Percentiles rank a stretch among this genome's conserved stretches.
These are phyloP conservation scores for Strobilomyces dryophilus DNA, from an alignment of 768 basidiomycete genomes.

Conservation along the genomic window DNA sequence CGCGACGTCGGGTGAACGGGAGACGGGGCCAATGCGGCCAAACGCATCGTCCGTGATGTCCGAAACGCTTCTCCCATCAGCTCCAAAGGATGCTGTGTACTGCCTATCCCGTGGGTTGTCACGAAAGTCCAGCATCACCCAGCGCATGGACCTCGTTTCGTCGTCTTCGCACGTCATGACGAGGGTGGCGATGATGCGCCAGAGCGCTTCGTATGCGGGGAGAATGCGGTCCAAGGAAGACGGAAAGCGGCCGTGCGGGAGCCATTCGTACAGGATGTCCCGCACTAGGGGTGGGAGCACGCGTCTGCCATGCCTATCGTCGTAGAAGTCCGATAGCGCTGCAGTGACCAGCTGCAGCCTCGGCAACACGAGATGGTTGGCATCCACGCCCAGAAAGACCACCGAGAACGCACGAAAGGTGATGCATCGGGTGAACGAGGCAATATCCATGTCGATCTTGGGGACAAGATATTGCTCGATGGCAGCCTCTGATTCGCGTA, in stretches of 20 bases:
- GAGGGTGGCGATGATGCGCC: slow-evolving; percentile 54
- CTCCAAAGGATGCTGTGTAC: slow-evolving; percentile 10
- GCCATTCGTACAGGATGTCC: slow-evolving; percentile 35
- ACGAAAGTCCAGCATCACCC: slow-evolving; percentile 37
- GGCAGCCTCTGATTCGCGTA: slow-evolving; percentile 8
- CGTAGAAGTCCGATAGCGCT: slow-evolving; percentile 41
- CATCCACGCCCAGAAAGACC: slow-evolving; percentile 37
- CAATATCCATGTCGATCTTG: slow-evolving; percentile 26
- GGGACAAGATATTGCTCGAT: slow-evolving; percentile 11
- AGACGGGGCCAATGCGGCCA: slow-evolving; percentile 15
- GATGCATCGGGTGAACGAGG: slow-evolving; percentile 40
- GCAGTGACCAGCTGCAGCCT: slow-evolving; percentile 36
- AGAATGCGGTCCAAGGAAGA: slow-evolving; percentile 48
- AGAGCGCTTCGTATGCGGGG: slow-evolving; percentile 59
- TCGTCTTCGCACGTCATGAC: slow-evolving; percentile 31
- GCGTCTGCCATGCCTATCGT: slow-evolving; percentile 27
- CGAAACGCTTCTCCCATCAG: slow-evolving; percentile 14
- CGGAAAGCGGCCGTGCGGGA: slow-evolving; percentile 28
- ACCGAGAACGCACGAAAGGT: slow-evolving; percentile 41
- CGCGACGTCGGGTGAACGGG: slow-evolving; percentile 7
- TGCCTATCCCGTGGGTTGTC: slow-evolving; percentile 29
- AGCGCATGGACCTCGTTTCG: slow-evolving; percentile 9
- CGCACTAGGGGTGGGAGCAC: slow-evolving; percentile 34
- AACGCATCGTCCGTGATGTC: slow-evolving; percentile 18
- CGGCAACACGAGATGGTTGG: slow-evolving; percentile 14